Base-by-base conservation (phyloP, 2,329 filamentous ascomycete genomes). In the Penicillium sp. region DNA sequence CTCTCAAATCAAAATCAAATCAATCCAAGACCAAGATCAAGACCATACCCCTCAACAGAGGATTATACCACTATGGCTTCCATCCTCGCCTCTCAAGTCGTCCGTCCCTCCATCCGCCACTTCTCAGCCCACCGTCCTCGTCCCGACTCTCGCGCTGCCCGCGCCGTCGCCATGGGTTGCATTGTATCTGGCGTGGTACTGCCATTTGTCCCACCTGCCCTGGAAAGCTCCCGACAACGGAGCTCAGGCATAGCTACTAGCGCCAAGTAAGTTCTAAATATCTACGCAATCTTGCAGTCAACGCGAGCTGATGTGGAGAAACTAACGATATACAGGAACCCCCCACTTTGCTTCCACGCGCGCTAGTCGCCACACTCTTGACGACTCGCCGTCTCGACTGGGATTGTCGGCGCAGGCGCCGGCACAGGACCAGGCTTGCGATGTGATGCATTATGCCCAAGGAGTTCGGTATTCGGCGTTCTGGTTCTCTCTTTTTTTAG, bases 141-240 rank as follows among this genome's bases (percentile, higher is more conserved):
- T 24, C 72, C 73, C 18, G 71, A 74, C 43, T 74, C 70, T 48
- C 74, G 72, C 40, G 67, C 69, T 45, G 70, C 74, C 40, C 74
- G 75, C 35, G 72, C 76, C 42, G 61, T 78, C 31, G 71, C 75
- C 44, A 70, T 68, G 50, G 74, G 74, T 14, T 76, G 76, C 57
- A 68, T 79, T 14, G 65, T 74, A 39, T 74, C 76, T 1, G 75
- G 73, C 2, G 76, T 79, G 20, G 69, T 78, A 18, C 64, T 79
- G 5, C 77, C 77, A 5, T 79, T 79, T 58, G 72, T 79, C 3
- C 77, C 77, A 29, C 77, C 77, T 7, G 77, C 77, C 5, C 66
- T 79, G 11, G 76, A 78, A 58, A 78, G 76, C 57, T 76, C 74
- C 34, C 70, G 74, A 34, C 73, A 77, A 59, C 71, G 69, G 59